Evolutionary conservation across 164 flowering plant species (phyloP).

Genomic region (Macadamia integrifolia): DNA sequence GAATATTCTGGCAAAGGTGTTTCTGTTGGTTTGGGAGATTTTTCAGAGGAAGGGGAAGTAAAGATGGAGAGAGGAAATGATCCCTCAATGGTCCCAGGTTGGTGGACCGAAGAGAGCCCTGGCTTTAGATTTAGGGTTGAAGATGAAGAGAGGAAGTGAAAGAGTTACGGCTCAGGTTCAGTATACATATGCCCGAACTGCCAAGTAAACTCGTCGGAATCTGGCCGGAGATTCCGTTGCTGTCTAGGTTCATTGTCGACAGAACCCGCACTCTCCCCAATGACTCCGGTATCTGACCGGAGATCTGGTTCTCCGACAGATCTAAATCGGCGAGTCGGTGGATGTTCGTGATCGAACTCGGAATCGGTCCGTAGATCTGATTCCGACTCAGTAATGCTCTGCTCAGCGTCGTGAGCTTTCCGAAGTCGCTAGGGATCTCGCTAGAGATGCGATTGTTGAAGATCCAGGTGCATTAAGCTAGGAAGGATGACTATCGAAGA

Average conservation of each 20-base stretch:
- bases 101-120: no score
- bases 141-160: no score
- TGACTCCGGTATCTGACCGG: slow-evolving; percentile 52
- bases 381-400: slow-evolving; percentile 67
- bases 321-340: slow-evolving; percentile 77
- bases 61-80: no score
- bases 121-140: no score
- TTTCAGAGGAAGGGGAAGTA: no score
- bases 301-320: slow-evolving; percentile 49
- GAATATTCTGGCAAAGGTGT: no score
- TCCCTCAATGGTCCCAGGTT: no score
- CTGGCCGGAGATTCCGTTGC: slow-evolving; percentile 48
- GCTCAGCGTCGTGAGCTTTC: slow-evolving; percentile 60
- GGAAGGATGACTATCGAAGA: slow-evolving; percentile 37
- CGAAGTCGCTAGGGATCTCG: slow-evolving; percentile 43
- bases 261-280: slow-evolving; percentile 69
- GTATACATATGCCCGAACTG: slow-evolving; percentile 39
- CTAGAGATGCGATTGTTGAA: slow-evolving; percentile 60
- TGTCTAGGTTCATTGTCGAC: slow-evolving; percentile 63
- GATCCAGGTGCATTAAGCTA: slow-evolving; percentile 67
- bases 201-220: slow-evolving; percentile 50
- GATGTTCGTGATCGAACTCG: slow-evolving; percentile 46
- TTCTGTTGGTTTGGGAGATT: no score
- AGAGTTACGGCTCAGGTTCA: slow-evolving; percentile 66
- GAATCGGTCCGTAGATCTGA: slow-evolving; percentile 48